Conservation (phyloP, 768 basidiomycete species). For the Baorangia bicolor region DNA sequence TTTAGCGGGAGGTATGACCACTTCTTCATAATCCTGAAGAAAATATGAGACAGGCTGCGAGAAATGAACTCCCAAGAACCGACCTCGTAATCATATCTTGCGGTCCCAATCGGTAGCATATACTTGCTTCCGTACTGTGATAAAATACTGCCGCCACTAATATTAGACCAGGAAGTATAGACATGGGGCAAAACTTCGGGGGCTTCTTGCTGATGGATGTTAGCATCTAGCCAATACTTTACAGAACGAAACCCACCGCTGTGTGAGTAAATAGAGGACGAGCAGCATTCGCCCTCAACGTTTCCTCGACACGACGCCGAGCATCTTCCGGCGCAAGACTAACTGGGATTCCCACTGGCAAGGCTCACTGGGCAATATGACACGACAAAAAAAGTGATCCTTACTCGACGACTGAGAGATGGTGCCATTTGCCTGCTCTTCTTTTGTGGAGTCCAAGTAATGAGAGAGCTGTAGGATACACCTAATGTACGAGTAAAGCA, state of each 20-base stretch:
- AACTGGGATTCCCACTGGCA: slow-evolving; percentile 9
- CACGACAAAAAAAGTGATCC: not conserved
- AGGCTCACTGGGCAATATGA: not conserved
- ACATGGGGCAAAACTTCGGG: slow-evolving; percentile 82
- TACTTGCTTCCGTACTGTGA: slow-evolving; percentile 77
- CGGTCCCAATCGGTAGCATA: slow-evolving; percentile 81
- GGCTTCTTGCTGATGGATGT: slow-evolving; percentile 43
- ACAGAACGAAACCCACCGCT: slow-evolving; percentile 40
- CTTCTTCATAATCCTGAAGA: slow-evolving; percentile 83
- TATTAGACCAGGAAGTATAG: slow-evolving; percentile 65
- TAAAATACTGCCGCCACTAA: slow-evolving; percentile 57
- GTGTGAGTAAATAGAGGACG: slow-evolving; percentile 62
- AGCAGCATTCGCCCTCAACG: slow-evolving; percentile 57
- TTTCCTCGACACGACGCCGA: slow-evolving; percentile 60
- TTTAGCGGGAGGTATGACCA: slow-evolving; percentile 81
- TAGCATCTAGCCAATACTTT: not conserved
- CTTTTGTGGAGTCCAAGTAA: not conserved
- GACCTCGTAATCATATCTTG: slow-evolving; percentile 66
- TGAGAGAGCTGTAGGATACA: slow-evolving; percentile 17
- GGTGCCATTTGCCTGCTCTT: not conserved
- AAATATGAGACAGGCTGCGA: slow-evolving; percentile 4
- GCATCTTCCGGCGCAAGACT: slow-evolving; percentile 46
- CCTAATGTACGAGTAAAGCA: not conserved
- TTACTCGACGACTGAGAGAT: slow-evolving; percentile 9
- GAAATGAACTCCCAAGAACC: slow-evolving; percentile 8